Evolutionary conservation across 768 basidiomycete genomes (phyloP).

Genomic region (Pholiota molesta): DNA sequence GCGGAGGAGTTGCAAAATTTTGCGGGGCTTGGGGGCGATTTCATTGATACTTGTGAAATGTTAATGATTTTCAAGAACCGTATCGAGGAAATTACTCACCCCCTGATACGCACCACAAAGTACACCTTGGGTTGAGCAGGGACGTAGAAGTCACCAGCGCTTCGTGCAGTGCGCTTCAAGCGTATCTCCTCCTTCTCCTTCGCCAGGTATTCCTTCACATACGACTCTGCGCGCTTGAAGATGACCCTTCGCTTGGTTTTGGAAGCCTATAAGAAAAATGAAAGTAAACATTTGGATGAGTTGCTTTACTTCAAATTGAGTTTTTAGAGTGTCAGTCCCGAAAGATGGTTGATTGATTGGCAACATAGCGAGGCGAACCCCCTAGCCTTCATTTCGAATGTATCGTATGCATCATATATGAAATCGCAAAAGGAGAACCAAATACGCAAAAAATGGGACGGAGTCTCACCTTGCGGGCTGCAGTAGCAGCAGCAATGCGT

Average conservation of each 20-base stretch:
- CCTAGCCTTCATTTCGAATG: constrained; percentile 80
- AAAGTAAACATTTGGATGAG: constrained; percentile 12
- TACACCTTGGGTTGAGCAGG: constrained; percentile 96
- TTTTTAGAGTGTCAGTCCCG: constrained; percentile 66
- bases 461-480: constrained; percentile 83
- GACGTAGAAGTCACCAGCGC: constrained; percentile 96
- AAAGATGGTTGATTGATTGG: constrained; percentile 93
- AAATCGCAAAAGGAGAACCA: constrained; percentile 21
- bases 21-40: constrained; percentile 98
- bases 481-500: constrained; percentile 78
- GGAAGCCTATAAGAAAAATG: constrained; percentile 72
- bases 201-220: constrained; percentile 93
- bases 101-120: constrained; percentile 97
- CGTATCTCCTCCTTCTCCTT: constrained; percentile 97
- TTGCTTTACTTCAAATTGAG: neutral
- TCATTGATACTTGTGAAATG: constrained; percentile 86
- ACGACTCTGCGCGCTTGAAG: constrained; percentile 99
- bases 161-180: constrained; percentile 89
- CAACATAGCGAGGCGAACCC: constrained; percentile 60
- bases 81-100: constrained; percentile 54
- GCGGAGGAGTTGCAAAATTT: constrained; percentile 98
- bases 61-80: constrained; percentile 8
- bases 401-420: constrained; percentile 82
- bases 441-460: constrained; percentile 12
- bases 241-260: constrained; percentile 95